Base-by-base conservation (phyloP, 108 stramenopile genomes). In the Discostella stelligeroides region DNA sequence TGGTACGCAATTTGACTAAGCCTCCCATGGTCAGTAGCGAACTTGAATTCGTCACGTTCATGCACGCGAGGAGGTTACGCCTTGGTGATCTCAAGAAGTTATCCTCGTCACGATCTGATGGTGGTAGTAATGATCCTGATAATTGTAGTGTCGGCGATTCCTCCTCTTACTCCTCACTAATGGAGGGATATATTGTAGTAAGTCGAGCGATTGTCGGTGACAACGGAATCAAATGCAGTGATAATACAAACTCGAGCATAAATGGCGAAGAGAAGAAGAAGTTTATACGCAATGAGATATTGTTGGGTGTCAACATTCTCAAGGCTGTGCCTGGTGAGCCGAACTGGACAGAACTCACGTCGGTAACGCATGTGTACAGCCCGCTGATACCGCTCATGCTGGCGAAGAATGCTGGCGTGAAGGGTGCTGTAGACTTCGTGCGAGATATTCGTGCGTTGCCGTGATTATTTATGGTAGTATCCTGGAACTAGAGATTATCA, bases 281-380 rank as follows among this genome's bases (percentile, higher is more conserved):
- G 18, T 50, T 48, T 5, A 54, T 71, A 27, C 61, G 86, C 10
- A 89, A 80, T 53, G 91, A 95, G 51, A 95, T 95, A 40, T 75
- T 95, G 50, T 61, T 95, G 41, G 94, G 94, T 20, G 88, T 95
- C n/a, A 95, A 92, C 55, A 42, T 92, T n/a, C 63, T 93, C 1
- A 65, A 81, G 66, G 73, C 83, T 18, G 34, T 83, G 4, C 82
- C 82, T 18, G 82, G 79, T 24, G 81, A 85, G 25, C 70, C 82
- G 13, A 64, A 85, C 63, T 70, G 70, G 60, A 89, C 88, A 57
- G 59, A 87, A 37, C 60, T 92, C 74, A 95, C 89, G 5, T 79
- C 91, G 9, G 75, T 95, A 1, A 95, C 88, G 18, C 94, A 95
- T 69, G 88, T 88, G 14, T 88, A 92, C 63, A 88, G 88, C 13